These are phyloP conservation scores for Didymellaceae sp. DNA, from an alignment of 2,329 filamentous ascomycete species.

Conservation along the genomic window DNA sequence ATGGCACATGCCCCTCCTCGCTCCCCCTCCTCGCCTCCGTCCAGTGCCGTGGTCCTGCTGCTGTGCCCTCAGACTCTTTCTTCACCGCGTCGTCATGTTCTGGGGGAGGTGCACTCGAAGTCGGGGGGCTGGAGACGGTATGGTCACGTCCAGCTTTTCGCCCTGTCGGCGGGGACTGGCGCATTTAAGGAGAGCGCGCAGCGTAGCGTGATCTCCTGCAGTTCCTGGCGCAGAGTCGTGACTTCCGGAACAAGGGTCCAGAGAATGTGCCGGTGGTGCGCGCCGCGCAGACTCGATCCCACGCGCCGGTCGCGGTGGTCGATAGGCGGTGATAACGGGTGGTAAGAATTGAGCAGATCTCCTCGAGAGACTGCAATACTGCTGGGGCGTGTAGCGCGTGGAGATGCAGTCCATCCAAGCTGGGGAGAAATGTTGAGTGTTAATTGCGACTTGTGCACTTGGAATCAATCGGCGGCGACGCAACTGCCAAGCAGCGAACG, in stretches of 20 bases:
- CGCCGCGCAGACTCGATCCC: constrained; percentile 5
- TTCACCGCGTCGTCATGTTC: constrained; percentile 26
- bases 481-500: constrained; percentile 18
- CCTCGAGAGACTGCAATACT: neutral
- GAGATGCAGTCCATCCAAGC: constrained; percentile 7
- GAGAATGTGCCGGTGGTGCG: constrained; percentile 8
- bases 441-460: constrained; percentile 18
- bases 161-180: constrained; percentile 10
- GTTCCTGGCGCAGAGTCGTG: constrained; percentile 5
- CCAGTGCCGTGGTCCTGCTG: constrained; percentile 15
- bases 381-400: neutral
- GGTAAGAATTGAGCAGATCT: neutral
- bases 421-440: constrained; percentile 15
- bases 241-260: constrained; percentile 5
- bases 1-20: constrained; percentile 9
- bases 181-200: constrained; percentile 16
- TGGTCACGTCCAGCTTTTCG: constrained; percentile 17
- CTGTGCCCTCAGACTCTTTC: constrained; percentile 14
- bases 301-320: neutral
- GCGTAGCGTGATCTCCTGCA: constrained; percentile 2
- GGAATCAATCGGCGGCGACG: constrained; percentile 18
- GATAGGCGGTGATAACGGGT: neutral
- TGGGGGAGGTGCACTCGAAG: constrained; percentile 7
- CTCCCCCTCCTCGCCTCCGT: constrained; percentile 6
- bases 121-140: constrained; percentile 14